These are phyloP conservation scores for Pneumocystis wakefieldiae DNA, from an alignment of 1,139 yeast species.

Conservation along the genomic window DNA sequence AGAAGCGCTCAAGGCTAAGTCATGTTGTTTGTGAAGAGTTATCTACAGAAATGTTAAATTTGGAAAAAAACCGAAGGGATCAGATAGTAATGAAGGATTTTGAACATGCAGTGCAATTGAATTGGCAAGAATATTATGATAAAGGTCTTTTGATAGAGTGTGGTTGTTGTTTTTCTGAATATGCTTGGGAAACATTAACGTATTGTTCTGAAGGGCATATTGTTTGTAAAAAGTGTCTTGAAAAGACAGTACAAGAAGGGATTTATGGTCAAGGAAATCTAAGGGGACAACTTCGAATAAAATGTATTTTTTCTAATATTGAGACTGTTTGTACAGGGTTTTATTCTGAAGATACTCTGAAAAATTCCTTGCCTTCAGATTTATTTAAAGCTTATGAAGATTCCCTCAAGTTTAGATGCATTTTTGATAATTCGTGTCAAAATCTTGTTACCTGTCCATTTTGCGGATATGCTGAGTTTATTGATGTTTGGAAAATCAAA, in stretches of 20 bases:
- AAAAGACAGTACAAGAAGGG: constrained; percentile 11
- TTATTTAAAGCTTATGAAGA: constrained; percentile 12
- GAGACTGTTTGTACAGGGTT: constrained; percentile 9
- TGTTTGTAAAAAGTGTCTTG: constrained; percentile 13
- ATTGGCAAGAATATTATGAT: constrained; percentile 8
- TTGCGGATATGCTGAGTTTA: constrained; percentile 12
- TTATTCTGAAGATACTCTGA: constrained; percentile 9
- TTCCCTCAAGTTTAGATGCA: constrained; percentile 1
- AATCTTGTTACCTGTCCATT: constrained; percentile 12
- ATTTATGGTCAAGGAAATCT: constrained; percentile 14
- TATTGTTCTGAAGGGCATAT: constrained; percentile 14
- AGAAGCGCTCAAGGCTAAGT: not conserved
- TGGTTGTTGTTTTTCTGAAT: constrained; percentile 14
- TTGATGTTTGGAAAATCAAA: not conserved
- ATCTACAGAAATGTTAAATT: constrained; percentile 9
- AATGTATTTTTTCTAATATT: constrained; percentile 13
- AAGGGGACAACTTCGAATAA: constrained; percentile 11
- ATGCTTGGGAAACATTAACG: constrained; percentile 14
- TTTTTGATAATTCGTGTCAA: constrained; percentile 5
- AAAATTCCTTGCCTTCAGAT: constrained; percentile 6
- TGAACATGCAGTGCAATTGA: constrained; percentile 8
- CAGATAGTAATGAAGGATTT: constrained; percentile 7
- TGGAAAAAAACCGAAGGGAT: constrained; percentile 5
- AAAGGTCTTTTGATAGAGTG: constrained; percentile 13
- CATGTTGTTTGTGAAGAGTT: constrained; percentile 10